Percentiles rank a stretch among this genome's conserved stretches.
phyloP scores from a whole-genome alignment of 2,329 filamentous ascomycete species.

The Phaeosphaeria sp. region DNA sequence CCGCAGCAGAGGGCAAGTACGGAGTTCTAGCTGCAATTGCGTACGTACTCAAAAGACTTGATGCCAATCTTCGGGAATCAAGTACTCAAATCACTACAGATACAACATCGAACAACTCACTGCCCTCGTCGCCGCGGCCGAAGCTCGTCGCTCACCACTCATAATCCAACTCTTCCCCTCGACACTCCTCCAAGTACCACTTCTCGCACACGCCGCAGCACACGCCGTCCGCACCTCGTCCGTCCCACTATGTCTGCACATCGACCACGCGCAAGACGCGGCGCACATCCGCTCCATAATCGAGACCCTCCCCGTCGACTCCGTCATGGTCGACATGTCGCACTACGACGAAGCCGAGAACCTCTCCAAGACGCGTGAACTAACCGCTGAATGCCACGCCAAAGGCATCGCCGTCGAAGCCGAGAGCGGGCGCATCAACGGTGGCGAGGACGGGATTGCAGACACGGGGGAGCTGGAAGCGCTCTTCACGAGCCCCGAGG shows the following conservation, averaged over 20 bases:
- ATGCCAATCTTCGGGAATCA: not conserved
- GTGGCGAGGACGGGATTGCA: constrained; percentile 75
- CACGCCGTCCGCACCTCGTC: constrained; percentile 50
- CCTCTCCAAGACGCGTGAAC: constrained; percentile 65
- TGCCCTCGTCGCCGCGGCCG: constrained; percentile 42
- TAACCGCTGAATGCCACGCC: constrained; percentile 68
- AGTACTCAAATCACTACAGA: constrained; percentile 17
- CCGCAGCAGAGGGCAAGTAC: constrained; percentile 63
- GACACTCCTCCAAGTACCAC: constrained; percentile 69
- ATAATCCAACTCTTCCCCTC: constrained; percentile 59
- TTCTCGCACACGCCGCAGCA: constrained; percentile 53
- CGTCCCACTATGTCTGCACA: constrained; percentile 55
- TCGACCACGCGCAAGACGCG: constrained; percentile 56
- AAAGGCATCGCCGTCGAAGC: constrained; percentile 72
- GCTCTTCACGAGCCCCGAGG: constrained; percentile 69
- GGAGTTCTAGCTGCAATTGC: constrained; percentile 60
- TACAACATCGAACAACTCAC: constrained; percentile 47
- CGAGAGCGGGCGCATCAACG: constrained; percentile 73
- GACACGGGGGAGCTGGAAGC: constrained; percentile 68
- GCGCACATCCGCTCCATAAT: constrained; percentile 52
- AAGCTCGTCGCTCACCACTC: constrained; percentile 42
- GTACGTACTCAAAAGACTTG: constrained; percentile 18
- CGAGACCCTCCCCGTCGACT: constrained; percentile 67
- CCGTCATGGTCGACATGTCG: constrained; percentile 80
- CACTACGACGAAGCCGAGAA: constrained; percentile 77